These are phyloP conservation scores for Fragaria nilgerrensis DNA, from an alignment of 306 rosid genomes.

Conservation along the genomic window DNA sequence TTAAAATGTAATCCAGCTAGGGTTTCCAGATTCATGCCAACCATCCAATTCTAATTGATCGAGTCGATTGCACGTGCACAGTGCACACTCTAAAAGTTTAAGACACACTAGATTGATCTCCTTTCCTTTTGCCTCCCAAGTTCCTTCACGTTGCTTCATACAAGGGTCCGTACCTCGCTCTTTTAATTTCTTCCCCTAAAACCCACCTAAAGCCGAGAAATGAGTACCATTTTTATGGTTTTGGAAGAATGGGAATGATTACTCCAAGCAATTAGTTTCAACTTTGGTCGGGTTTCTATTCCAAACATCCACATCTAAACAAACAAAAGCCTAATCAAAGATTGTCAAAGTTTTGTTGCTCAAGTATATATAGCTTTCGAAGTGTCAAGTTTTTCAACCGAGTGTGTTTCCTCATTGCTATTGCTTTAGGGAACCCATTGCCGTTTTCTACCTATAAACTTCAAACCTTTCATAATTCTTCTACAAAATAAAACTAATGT, in stretches of 20 bases:
- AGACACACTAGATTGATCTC: constrained; percentile 11
- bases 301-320: constrained; percentile 29
- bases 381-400: constrained; percentile 15
- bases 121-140: constrained; percentile 23
- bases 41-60: constrained; percentile 23
- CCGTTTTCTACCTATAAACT: constrained; percentile 17
- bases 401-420: constrained; percentile 28
- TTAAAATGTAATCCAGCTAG: constrained; percentile 31
- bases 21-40: constrained; percentile 26
- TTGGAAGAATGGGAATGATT: constrained; percentile 17
- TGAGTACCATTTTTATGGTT: not conserved
- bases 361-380: constrained; percentile 8
- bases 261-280: not conserved
- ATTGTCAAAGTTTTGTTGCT: constrained; percentile 8
- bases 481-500: not conserved
- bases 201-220: constrained; percentile 21
- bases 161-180: not conserved
- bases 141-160: not conserved
- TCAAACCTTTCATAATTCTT: constrained; percentile 4
- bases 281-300: constrained; percentile 28
- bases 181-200: not conserved
- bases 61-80: constrained; percentile 43
- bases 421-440: constrained; percentile 33
- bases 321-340: not conserved
- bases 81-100: constrained; percentile 15